Evolutionary conservation across 2,329 filamentous ascomycete species (phyloP).

Genomic region (Sclerotinia trifoliorum): DNA sequence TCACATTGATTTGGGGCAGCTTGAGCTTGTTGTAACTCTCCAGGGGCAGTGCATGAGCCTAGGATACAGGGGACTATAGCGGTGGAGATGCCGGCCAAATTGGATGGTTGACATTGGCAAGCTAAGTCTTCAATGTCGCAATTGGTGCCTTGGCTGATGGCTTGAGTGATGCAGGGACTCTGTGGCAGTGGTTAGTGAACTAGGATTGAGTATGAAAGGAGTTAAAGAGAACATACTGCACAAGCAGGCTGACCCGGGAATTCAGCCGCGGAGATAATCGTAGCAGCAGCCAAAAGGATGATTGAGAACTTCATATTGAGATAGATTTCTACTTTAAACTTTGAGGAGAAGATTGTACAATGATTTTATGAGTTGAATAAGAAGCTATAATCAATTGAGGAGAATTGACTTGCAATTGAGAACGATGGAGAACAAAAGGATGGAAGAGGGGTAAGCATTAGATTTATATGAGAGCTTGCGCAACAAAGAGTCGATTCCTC

Average conservation of each 20-base stretch:
- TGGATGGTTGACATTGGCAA: constrained; percentile 11
- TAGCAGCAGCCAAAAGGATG: constrained; percentile 1
- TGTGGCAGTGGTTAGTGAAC: neutral
- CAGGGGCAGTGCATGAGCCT: neutral
- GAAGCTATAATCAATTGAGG: neutral
- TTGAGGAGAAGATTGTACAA: neutral
- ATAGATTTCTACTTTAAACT: neutral
- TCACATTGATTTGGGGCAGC: neutral
- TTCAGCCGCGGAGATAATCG: neutral
- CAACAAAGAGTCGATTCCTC: neutral
- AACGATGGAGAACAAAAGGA: constrained; percentile 17
- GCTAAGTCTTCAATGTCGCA: constrained; percentile 11
- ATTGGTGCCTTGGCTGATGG: constrained; percentile 3
- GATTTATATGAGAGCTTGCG: neutral
- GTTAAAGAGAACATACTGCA: neutral
- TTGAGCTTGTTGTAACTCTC: constrained; percentile 2
- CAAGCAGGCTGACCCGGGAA: constrained; percentile 11
- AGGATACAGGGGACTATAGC: neutral
- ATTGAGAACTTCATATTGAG: constrained; percentile 14
- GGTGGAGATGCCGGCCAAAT: neutral
- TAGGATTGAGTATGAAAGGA: neutral
- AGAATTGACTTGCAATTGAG: neutral
- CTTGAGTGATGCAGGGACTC: constrained; percentile 8
- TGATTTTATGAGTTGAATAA: neutral
- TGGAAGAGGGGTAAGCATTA: neutral